Conservation (phyloP, 1,139 yeast genomes). For the Lodderomyces metapsilosis region DNA sequence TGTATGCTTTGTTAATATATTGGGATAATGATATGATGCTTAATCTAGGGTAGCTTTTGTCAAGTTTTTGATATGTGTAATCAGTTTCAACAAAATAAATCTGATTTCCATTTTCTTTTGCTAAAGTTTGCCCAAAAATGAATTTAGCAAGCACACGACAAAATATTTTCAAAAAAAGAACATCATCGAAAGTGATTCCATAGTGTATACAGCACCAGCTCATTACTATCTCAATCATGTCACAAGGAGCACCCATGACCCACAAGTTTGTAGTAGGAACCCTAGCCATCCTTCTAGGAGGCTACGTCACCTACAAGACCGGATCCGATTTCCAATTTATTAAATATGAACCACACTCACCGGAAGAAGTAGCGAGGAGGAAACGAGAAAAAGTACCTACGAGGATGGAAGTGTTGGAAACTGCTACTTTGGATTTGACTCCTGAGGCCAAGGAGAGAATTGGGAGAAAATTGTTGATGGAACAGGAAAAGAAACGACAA, state of each 20-base stretch:
- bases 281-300: slow-evolving; percentile 24
- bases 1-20: too few relatives aligned
- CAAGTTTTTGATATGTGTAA: background rate
- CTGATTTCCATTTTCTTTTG: too few relatives aligned
- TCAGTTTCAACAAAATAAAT: background rate
- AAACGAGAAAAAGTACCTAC: slow-evolving; percentile 33
- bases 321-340: slow-evolving; percentile 43
- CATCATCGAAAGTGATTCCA: too few relatives aligned
- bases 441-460: slow-evolving; percentile 43
- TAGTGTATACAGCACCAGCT: too few relatives aligned
- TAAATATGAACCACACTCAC: slow-evolving; percentile 38
- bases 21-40: background rate
- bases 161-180: too few relatives aligned
- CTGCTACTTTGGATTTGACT: slow-evolving; percentile 41
- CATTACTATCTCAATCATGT: too few relatives aligned
- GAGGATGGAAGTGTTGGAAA: slow-evolving; percentile 31
- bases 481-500: slow-evolving; percentile 6
- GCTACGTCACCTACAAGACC: slow-evolving; percentile 18
- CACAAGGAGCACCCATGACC: slow-evolving; percentile 31
- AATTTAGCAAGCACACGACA: too few relatives aligned
- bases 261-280: slow-evolving; percentile 39
- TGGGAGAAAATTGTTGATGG: background rate
- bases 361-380: slow-evolving; percentile 42
- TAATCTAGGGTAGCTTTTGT: background rate
- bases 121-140: too few relatives aligned